These are phyloP conservation scores for Inonotus hispidus DNA, from an alignment of 1,284 basidiomycete genomes.

Conservation along the genomic window DNA sequence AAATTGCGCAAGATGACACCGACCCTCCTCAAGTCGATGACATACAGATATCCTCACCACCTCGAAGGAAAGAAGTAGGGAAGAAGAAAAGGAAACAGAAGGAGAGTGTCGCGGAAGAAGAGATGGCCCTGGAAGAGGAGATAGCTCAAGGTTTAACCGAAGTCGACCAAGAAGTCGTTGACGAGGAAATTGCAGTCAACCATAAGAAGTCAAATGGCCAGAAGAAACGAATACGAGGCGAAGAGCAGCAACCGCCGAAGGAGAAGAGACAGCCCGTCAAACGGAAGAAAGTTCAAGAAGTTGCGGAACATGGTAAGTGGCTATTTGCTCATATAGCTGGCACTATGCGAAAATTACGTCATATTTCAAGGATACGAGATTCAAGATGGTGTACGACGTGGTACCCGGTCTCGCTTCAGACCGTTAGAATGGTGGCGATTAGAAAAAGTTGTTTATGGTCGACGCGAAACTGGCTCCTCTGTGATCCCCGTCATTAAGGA, in stretches of 20 bases:
- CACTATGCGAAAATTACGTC: neutral
- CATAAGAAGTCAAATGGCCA: conserved; percentile 7
- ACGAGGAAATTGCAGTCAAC: conserved; percentile 29
- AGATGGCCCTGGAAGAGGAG: conserved; percentile 42
- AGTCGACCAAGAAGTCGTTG: conserved; percentile 33
- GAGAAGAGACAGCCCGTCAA: conserved; percentile 15
- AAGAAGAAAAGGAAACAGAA: conserved; percentile 25
- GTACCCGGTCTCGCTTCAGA: conserved; percentile 62
- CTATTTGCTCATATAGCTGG: neutral
- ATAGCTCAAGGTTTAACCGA: conserved; percentile 45
- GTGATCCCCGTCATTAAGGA: conserved; percentile 79
- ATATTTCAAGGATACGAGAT: neutral
- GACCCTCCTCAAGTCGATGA: conserved; percentile 25
- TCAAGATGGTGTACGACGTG: conserved; percentile 64
- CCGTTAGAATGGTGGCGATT: conserved; percentile 94
- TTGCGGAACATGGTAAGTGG: conserved; percentile 7
- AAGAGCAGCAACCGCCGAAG: conserved; percentile 1
- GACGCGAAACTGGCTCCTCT: conserved; percentile 45
- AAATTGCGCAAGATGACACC: conserved; percentile 34
- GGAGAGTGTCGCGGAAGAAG: conserved; percentile 29
- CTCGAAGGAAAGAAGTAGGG: conserved; percentile 28
- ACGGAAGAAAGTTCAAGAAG: conserved; percentile 10
- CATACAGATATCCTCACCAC: conserved; percentile 21
- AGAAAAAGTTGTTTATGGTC: conserved; percentile 82
- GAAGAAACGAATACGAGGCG: conserved; percentile 17